Evolutionary conservation across 2,329 filamentous ascomycete species (phyloP), one percentile per base, ranked within the genome.

Genomic region (Hymenotorrendiella dingleyae): DNA sequence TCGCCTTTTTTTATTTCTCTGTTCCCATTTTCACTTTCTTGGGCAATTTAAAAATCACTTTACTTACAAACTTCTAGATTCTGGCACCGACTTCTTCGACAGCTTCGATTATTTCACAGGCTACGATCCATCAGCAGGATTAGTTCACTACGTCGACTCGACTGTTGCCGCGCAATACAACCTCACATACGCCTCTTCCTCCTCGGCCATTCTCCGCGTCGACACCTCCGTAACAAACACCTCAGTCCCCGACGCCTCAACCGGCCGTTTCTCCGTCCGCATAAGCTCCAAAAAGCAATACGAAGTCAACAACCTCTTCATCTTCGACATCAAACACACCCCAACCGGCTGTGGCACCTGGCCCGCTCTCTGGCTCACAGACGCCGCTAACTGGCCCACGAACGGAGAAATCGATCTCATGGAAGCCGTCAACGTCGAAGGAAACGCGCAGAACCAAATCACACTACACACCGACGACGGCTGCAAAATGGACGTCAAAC

Each of bases 351-450:
- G 72, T 45, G 72, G 68, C 35, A 69, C 64, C 22, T 75, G 72
- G 72, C 71, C 72, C 2, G 60, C 82, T 0, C 68, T 86, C 9
- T 85, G 82, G 82, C 67, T 85, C 6, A 68, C 70, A 0, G 81
- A 85, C 57, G 64, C 69, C 1, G 62, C 58, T 52, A 72, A 80
- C 63, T 61, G 80, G 81, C 80, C 82, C 3, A 53, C 59, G 4
- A 69, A 82, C 49, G 80, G 80, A 45, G 81, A 84, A 34, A 71
- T 74, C 33, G 72, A 74, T 53, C 67, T 75, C 36, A 69, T 74
- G 49, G 72, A 75, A 50, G 69, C 67, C 6, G 69, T 75, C 44
- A 73, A 75, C 42, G 19, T 60, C 55, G 37, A 56, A 6, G 38
- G 34, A 8, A 68, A 67, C 41, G 56, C 65, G 29, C 42, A 47